Percentiles rank a stretch among this genome's conserved stretches.
phyloP scores from a whole-genome alignment of 495 filamentous ascomycete genomes.

The Penicillium psychrofluorescens region DNA sequence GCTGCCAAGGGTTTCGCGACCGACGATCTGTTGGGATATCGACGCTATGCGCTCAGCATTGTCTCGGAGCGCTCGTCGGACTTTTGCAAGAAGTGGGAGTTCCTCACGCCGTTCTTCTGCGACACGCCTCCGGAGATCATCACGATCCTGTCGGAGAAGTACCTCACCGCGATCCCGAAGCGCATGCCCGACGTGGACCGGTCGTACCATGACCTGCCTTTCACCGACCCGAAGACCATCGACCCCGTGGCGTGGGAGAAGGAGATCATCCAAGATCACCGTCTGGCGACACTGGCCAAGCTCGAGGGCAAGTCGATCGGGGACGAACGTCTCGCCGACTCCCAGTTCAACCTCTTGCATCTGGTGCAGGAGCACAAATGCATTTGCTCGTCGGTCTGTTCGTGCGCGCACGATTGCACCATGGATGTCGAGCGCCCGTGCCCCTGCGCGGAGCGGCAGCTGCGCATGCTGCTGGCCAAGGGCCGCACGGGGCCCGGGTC shows the following conservation, averaged over 20 bases:
- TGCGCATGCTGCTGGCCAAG: conserved; percentile 23
- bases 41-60: conserved; percentile 15
- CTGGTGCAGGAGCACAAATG: conserved; percentile 26
- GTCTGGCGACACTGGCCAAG: conserved; percentile 21
- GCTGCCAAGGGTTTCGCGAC: background rate
- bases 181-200: conserved; percentile 7
- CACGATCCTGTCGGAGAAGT: conserved; percentile 29
- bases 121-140: conserved; percentile 20
- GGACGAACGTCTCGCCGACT: conserved; percentile 23
- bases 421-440: conserved; percentile 18
- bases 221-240: conserved; percentile 12
- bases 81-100: conserved; percentile 25
- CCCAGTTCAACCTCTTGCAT: conserved; percentile 9
- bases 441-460: conserved; percentile 28
- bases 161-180: conserved; percentile 17
- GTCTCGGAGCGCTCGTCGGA: conserved; percentile 9
- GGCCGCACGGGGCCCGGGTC: conserved; percentile 7
- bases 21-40: conserved; percentile 28
- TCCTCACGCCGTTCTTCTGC: conserved; percentile 15
- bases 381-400: conserved; percentile 24
- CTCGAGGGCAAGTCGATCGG: conserved; percentile 27
- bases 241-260: conserved; percentile 12
- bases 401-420: conserved; percentile 28
- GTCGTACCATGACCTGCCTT: conserved; percentile 14
- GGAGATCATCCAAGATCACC: conserved; percentile 22